These are phyloP conservation scores for Dianthus caryophyllus DNA, from an alignment of 148 eudicot genomes.

Conservation along the genomic window DNA sequence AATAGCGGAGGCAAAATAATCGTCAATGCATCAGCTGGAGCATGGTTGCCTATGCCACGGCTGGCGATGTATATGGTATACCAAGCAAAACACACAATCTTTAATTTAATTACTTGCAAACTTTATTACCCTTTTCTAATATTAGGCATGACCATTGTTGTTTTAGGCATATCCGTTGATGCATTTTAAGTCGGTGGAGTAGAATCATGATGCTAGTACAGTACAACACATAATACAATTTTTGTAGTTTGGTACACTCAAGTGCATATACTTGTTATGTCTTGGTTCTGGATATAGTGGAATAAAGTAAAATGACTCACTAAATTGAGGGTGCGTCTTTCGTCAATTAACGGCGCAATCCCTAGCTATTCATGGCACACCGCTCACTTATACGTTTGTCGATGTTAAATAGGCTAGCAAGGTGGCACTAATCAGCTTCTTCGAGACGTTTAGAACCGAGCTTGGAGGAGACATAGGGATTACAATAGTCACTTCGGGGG, in stretches of 20 bases:
- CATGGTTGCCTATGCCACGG: slow-evolving; percentile 49
- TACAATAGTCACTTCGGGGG: slow-evolving; percentile 57
- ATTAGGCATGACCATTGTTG: no score
- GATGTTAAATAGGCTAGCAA: slow-evolving; percentile 56
- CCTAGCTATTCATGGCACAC: no score
- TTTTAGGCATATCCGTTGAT: no score
- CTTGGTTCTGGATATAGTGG: no score
- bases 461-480: slow-evolving; percentile 43
- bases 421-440: slow-evolving; percentile 51
- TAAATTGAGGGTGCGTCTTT: no score
- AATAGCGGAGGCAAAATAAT: slow-evolving; percentile 46
- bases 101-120: neutral
- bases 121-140: neutral
- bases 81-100: neutral
- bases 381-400: neutral
- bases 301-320: no score
- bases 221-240: no score
- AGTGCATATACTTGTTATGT: no score
- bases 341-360: no score
- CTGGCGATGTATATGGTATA: slow-evolving; percentile 48
- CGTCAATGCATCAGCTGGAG: slow-evolving; percentile 39
- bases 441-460: slow-evolving; percentile 56
- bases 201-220: no score
- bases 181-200: no score
- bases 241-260: no score